phyloP scores from a whole-genome alignment of 2,329 filamentous ascomycete species.

The Fusarium sp. region DNA sequence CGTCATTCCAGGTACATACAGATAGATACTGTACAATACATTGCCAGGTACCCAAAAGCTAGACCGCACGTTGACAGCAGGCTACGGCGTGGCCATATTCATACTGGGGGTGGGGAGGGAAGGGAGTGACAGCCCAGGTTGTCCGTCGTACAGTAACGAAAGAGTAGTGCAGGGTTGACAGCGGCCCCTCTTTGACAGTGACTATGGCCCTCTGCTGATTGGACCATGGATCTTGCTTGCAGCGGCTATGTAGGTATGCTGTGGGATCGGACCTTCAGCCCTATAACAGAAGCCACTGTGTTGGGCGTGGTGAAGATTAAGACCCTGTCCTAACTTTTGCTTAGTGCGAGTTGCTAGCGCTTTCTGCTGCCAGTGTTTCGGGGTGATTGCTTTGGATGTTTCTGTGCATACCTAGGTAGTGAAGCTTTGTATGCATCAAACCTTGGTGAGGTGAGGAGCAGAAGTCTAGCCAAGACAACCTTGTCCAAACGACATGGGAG shows the following conservation, averaged over 20 bases:
- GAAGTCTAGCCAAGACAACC: conserved; percentile 26
- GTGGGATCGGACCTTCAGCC: conserved; percentile 32
- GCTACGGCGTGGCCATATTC: background rate
- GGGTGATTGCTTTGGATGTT: background rate
- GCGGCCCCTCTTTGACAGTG: conserved; percentile 22
- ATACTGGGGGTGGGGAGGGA: background rate
- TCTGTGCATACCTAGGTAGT: background rate
- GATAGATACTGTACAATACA: background rate
- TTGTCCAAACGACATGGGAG: conserved; percentile 14
- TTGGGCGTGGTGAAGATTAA: background rate
- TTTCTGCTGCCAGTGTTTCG: background rate
- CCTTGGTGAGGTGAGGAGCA: conserved; percentile 2
- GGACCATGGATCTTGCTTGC: conserved; percentile 37
- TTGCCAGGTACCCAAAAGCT: background rate
- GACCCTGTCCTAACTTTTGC: background rate
- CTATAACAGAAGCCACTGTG: conserved; percentile 26
- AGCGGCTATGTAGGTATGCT: conserved; percentile 18
- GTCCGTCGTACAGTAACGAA: background rate
- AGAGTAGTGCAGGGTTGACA: conserved; percentile 32
- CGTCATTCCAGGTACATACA: background rate
- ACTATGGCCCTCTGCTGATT: conserved; percentile 14
- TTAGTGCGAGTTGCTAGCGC: background rate
- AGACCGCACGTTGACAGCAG: conserved; percentile 4
- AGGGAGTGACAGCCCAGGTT: conserved; percentile 10
- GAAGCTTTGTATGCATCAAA: conserved; percentile 3